Evolutionary conservation across 176 grass and related monocot genomes (phyloP).

Genomic region (Rhynchospora tenuis): DNA sequence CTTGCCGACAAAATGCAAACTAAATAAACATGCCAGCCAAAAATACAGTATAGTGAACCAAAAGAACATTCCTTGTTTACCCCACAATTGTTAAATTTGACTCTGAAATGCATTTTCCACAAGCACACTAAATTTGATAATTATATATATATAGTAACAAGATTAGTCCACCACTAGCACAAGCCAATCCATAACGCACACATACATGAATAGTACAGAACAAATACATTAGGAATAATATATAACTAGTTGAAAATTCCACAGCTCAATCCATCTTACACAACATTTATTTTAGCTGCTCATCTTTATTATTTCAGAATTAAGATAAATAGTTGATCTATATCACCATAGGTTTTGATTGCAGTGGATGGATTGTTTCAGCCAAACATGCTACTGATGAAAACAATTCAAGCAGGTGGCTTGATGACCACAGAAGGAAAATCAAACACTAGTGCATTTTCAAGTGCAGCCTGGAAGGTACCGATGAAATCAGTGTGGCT

Average conservation of each 20-base stretch:
- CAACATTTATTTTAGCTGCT: slow-evolving; percentile 6
- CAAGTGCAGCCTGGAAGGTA: slow-evolving; percentile 52
- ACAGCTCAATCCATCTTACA: slow-evolving; percentile 32
- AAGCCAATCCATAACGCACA: slow-evolving; percentile 17
- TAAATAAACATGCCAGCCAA: neutral
- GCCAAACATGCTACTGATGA: neutral
- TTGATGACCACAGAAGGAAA: slow-evolving; percentile 49
- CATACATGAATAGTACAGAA: slow-evolving; percentile 1
- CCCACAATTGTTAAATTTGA: neutral
- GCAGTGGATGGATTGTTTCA: neutral
- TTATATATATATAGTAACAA: neutral
- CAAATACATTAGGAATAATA: no score
- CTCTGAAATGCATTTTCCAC: neutral
- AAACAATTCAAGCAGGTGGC: slow-evolving; percentile 12
- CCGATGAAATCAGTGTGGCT: slow-evolving; percentile 39
- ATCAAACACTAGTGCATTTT: slow-evolving; percentile 59
- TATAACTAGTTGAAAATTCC: neutral
- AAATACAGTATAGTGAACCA: neutral
- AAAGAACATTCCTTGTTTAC: neutral
- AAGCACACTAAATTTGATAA: neutral
- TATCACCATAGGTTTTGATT: neutral
- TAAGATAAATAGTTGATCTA: neutral
- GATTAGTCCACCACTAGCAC: neutral
- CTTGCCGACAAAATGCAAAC: neutral
- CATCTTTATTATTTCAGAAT: neutral